Evolutionary conservation across 805 yeast species (phyloP).

Genomic region (Barnettozyma populi): DNA sequence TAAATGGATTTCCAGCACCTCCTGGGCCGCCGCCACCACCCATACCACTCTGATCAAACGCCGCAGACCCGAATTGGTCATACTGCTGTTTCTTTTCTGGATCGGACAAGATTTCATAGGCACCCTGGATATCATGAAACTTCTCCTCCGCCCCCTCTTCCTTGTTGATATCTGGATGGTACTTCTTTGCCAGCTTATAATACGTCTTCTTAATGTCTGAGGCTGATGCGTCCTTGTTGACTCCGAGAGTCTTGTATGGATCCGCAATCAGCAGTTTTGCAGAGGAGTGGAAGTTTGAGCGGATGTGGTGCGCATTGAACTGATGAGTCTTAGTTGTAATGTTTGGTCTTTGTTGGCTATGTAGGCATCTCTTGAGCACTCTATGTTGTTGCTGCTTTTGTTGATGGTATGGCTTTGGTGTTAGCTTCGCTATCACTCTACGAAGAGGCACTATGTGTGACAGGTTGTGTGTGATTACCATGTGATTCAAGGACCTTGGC

Average conservation of each 20-base stretch:
- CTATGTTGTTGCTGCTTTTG: background rate
- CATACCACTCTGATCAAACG: slow-evolving; percentile 50
- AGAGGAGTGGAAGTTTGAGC: slow-evolving; percentile 40
- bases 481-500: background rate
- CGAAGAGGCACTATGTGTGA: background rate
- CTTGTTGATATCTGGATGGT: slow-evolving; percentile 95
- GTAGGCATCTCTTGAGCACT: background rate
- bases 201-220: slow-evolving; percentile 94
- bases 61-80: slow-evolving; percentile 88
- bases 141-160: slow-evolving; percentile 81
- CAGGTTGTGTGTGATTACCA: background rate
- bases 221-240: slow-evolving; percentile 60
- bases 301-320: background rate
- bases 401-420: background rate
- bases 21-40: slow-evolving; percentile 47
- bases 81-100: slow-evolving; percentile 81
- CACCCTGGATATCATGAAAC: slow-evolving; percentile 90
- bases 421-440: background rate
- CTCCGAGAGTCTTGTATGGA: slow-evolving; percentile 84
- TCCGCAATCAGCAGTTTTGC: slow-evolving; percentile 37
- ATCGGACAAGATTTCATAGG: slow-evolving; percentile 87
- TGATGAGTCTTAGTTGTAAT: background rate
- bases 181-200: slow-evolving; percentile 87
- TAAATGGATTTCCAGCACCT: slow-evolving; percentile 47
- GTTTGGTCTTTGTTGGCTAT: background rate